A percentile compares a stretch with the other conserved stretches of the same genome.
Conservation (phyloP, 23 red algal genomes). For the Gracilariopsis chorda region DNA sequence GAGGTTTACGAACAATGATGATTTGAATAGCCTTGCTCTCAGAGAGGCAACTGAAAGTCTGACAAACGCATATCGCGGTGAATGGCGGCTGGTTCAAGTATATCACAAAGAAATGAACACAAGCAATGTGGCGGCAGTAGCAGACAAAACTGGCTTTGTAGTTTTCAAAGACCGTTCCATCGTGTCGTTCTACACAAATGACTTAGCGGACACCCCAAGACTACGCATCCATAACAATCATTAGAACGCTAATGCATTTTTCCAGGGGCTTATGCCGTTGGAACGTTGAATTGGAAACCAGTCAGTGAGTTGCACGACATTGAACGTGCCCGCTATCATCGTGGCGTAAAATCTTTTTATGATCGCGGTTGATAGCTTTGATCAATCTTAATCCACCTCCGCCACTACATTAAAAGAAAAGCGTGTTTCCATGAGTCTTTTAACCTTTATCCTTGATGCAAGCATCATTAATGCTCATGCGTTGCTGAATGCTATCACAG, state of each 20-base stretch:
- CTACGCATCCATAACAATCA: background rate
- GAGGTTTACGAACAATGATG: background rate
- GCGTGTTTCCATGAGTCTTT: background rate
- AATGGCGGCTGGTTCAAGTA: background rate
- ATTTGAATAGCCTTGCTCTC: background rate
- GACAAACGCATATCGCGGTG: background rate
- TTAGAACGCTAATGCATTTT: background rate
- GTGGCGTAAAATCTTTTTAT: background rate
- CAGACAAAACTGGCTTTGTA: background rate
- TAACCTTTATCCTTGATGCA: background rate
- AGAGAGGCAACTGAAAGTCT: background rate
- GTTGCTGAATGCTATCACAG: background rate
- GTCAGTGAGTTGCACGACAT: background rate
- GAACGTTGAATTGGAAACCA: background rate
- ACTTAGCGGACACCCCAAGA: background rate
- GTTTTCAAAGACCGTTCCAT: background rate
- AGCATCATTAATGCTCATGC: background rate
- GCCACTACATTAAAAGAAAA: background rate
- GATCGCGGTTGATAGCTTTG: slow-evolving; percentile 10
- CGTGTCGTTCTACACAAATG: background rate
- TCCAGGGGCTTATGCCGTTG: background rate
- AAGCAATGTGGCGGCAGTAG: background rate
- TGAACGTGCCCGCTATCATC: background rate
- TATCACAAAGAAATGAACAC: background rate
- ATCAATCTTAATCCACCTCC: background rate